phyloP scores from a whole-genome alignment of 2,329 filamentous ascomycete species.

The Ophiostoma quercus region DNA sequence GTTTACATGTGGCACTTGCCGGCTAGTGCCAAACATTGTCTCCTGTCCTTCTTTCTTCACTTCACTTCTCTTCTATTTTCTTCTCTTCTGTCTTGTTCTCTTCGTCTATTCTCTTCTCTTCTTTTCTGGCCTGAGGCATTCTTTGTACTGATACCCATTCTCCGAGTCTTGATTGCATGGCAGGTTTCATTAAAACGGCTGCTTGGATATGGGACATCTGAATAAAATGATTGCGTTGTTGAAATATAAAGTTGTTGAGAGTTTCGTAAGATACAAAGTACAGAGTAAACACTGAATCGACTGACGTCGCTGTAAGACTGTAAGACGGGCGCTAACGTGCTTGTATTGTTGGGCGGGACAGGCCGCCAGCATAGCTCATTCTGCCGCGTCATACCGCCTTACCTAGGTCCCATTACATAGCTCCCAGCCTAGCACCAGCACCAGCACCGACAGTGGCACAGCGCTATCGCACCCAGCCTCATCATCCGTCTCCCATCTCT shows the following conservation, averaged over 20 bases:
- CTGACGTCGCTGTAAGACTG: neutral
- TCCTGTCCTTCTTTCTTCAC: neutral
- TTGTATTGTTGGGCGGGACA: neutral
- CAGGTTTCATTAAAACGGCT: neutral
- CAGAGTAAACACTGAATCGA: neutral
- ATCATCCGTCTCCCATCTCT: slow-evolving; percentile 4
- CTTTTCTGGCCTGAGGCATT: neutral
- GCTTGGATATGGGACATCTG: neutral
- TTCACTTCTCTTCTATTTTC: too few species aligned
- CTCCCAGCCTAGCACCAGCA: neutral
- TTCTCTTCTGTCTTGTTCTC: neutral
- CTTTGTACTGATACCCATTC: neutral
- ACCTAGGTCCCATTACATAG: neutral
- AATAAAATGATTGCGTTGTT: neutral
- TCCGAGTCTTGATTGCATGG: neutral
- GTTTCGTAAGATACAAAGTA: neutral
- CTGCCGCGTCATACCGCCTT: slow-evolving; percentile 21
- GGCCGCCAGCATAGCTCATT: slow-evolving; percentile 11
- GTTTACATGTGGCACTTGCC: neutral
- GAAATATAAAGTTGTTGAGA: too few species aligned
- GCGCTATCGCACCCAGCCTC: slow-evolving; percentile 13
- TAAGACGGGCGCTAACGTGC: slow-evolving; percentile 7
- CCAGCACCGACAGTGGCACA: neutral
- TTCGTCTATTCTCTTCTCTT: neutral
- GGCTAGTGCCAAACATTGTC: neutral